Evolutionary conservation across 2,329 filamentous ascomycete genomes (phyloP).

Genomic region (Colletotrichum orbiculare): DNA sequence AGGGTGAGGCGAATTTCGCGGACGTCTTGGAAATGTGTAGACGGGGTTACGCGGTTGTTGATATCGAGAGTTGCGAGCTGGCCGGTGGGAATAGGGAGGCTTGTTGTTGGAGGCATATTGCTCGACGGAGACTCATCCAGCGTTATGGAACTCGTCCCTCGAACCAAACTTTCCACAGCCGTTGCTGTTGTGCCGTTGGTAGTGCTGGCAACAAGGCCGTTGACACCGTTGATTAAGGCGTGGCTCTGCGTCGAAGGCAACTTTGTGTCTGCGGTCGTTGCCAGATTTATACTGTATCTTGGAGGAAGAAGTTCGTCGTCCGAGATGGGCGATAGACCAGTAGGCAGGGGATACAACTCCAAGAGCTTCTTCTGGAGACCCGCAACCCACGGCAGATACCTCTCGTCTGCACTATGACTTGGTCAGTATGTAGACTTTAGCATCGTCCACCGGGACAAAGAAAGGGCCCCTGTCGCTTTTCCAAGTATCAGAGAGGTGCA

Average conservation of each 20-base stretch:
- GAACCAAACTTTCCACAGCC: slow-evolving; percentile 4
- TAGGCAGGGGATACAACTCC: slow-evolving; percentile 74
- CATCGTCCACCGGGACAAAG: no score
- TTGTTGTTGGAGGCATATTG: slow-evolving; percentile 28
- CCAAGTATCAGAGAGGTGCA: no score
- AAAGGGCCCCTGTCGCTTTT: no score
- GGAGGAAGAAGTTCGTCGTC: slow-evolving; percentile 80
- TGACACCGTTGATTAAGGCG: not conserved
- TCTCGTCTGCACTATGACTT: slow-evolving; percentile 76
- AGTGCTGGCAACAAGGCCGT: not conserved
- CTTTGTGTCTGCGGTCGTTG: slow-evolving; percentile 35
- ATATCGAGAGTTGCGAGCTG: slow-evolving; percentile 67
- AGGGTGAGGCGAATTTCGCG: slow-evolving; percentile 64
- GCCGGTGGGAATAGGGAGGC: slow-evolving; percentile 68
- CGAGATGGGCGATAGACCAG: slow-evolving; percentile 75
- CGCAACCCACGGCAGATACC: slow-evolving; percentile 81
- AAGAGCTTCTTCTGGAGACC: slow-evolving; percentile 75
- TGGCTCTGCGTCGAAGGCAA: slow-evolving; percentile 5
- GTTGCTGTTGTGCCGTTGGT: not conserved
- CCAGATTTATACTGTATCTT: slow-evolving; percentile 71
- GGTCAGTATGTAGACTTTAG: not conserved
- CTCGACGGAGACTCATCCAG: slow-evolving; percentile 1
- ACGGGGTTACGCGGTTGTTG: slow-evolving; percentile 82
- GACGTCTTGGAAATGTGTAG: slow-evolving; percentile 92
- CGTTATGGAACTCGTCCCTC: slow-evolving; percentile 9